A percentile compares a stretch with the other conserved stretches of the same genome.
These are phyloP conservation scores for Trichoderma arundinaceum DNA, from an alignment of 2,329 filamentous ascomycete species.

Conservation along the genomic window DNA sequence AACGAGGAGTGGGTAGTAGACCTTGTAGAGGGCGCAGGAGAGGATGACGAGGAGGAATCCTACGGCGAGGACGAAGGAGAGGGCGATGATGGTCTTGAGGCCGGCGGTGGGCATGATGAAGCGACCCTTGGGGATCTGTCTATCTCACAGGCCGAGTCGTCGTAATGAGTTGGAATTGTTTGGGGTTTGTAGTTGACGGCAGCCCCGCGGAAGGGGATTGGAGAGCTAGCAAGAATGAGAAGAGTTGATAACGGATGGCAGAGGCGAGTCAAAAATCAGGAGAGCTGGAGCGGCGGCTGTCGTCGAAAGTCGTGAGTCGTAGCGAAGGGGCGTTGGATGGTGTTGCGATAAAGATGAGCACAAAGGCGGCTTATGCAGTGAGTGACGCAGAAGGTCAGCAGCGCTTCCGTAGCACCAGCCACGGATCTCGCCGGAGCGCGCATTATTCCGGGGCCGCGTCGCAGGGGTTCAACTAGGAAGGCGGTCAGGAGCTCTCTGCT, in stretches of 20 bases:
- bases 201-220: slow-evolving; percentile 32
- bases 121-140: neutral
- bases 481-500: slow-evolving; percentile 35
- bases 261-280: neutral
- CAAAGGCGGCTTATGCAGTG: slow-evolving; percentile 23
- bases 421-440: slow-evolving; percentile 2
- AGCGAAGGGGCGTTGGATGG: neutral
- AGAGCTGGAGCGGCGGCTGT: neutral
- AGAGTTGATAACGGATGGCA: neutral
- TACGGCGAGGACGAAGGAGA: slow-evolving; percentile 98
- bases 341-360: slow-evolving; percentile 20
- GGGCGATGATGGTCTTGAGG: slow-evolving; percentile 97
- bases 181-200: neutral
- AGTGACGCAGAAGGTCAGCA: slow-evolving; percentile 27
- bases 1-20: slow-evolving; percentile 93
- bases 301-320: slow-evolving; percentile 19
- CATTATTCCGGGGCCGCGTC: slow-evolving; percentile 34
- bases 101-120: slow-evolving; percentile 75
- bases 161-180: slow-evolving; percentile 11
- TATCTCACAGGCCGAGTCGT: slow-evolving; percentile 7
- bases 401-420: neutral
- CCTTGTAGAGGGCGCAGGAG: slow-evolving; percentile 91
- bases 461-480: slow-evolving; percentile 32
- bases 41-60: slow-evolving; percentile 99
- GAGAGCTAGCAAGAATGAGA: neutral